These are phyloP conservation scores for Limonium bicolor DNA, from an alignment of 148 eudicot genomes.

Conservation along the genomic window DNA sequence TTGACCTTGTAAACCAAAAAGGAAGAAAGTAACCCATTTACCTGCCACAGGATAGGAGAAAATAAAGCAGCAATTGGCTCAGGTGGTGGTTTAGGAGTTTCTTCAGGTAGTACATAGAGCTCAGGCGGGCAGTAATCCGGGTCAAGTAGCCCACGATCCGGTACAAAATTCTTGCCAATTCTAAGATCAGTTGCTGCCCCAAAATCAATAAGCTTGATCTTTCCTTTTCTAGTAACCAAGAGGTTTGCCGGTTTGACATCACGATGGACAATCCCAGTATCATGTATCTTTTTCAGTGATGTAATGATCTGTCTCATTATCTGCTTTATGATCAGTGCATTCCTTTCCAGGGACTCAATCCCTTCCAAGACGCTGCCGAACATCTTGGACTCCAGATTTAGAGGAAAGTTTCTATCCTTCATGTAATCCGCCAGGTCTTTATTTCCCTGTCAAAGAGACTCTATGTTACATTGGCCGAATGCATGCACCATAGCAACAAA, in stretches of 20 bases:
- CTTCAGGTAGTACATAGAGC: conserved; percentile 80
- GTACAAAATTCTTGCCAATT: conserved; percentile 83
- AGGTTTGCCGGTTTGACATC: conserved; percentile 95
- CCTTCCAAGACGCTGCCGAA: conserved; percentile 84
- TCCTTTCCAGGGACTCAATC: conserved; percentile 42
- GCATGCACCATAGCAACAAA: no score
- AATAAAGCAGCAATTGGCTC: conserved; percentile 91
- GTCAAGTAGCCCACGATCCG: conserved; percentile 66
- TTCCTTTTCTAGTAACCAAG: conserved; percentile 85
- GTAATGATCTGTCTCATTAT: conserved; percentile 90
- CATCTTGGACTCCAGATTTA: conserved; percentile 69
- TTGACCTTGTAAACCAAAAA: background rate
- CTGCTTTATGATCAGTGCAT: conserved; percentile 80
- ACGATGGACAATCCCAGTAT: conserved; percentile 82
- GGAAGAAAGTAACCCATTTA: conserved; percentile 5
- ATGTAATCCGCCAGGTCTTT: conserved; percentile 79
- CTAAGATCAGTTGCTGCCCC: conserved; percentile 96
- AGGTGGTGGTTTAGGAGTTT: conserved; percentile 96
- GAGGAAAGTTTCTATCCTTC: conserved; percentile 66
- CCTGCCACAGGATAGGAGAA: conserved; percentile 96
- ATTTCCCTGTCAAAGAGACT: conserved; percentile 91
- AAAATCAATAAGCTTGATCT: conserved; percentile 86
- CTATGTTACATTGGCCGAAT: no score
- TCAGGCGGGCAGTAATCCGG: conserved; percentile 98
- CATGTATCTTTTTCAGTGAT: conserved; percentile 78